Percentiles rank a stretch among this genome's conserved stretches.
These are phyloP conservation scores for Pseudogymnoascus sp. DNA, from an alignment of 2,329 filamentous ascomycete species.

Conservation along the genomic window DNA sequence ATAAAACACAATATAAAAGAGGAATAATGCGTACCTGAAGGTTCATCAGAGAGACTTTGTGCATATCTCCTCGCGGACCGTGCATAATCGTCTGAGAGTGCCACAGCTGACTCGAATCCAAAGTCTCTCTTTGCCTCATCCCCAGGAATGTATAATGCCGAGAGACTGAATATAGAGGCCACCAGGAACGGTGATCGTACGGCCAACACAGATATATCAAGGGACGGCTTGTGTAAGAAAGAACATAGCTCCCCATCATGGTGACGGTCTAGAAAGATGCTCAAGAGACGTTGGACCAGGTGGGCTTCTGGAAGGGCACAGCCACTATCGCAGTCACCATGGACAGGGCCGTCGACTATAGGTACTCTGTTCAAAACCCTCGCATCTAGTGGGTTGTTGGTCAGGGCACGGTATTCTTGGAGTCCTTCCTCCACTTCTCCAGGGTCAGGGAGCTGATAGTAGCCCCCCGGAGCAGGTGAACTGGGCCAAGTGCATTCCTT, in stretches of 20 bases:
- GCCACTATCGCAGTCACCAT: not conserved
- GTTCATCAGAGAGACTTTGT: slow-evolving; percentile 6
- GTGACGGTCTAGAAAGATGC: slow-evolving; percentile 10
- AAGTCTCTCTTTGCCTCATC: slow-evolving; percentile 4
- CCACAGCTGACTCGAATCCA: not conserved
- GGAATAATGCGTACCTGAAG: slow-evolving; percentile 5
- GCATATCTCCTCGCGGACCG: slow-evolving; percentile 6
- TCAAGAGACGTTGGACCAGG: slow-evolving; percentile 6
- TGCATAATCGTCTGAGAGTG: slow-evolving; percentile 3
- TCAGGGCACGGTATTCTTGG: too few relatives aligned
- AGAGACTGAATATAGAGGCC: slow-evolving; percentile 9
- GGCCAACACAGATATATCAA: slow-evolving; percentile 9
- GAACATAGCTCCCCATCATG: slow-evolving; percentile 10
- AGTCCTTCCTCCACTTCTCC: not conserved
- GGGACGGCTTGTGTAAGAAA: slow-evolving; percentile 10
- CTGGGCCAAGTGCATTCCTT: not conserved
- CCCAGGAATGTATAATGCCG: slow-evolving; percentile 8
- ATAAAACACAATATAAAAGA: not conserved
- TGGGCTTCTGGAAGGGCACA: not conserved
- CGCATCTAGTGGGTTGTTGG: too few relatives aligned
- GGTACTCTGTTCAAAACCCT: not conserved
- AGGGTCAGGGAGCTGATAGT: not conserved
- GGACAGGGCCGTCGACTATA: not conserved
- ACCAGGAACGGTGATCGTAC: slow-evolving; percentile 6
- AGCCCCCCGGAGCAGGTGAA: not conserved